Evolutionary conservation across 192 early-diverging fungal genomes (phyloP).

Genomic region (Jimgerdemannia lactiflua): DNA sequence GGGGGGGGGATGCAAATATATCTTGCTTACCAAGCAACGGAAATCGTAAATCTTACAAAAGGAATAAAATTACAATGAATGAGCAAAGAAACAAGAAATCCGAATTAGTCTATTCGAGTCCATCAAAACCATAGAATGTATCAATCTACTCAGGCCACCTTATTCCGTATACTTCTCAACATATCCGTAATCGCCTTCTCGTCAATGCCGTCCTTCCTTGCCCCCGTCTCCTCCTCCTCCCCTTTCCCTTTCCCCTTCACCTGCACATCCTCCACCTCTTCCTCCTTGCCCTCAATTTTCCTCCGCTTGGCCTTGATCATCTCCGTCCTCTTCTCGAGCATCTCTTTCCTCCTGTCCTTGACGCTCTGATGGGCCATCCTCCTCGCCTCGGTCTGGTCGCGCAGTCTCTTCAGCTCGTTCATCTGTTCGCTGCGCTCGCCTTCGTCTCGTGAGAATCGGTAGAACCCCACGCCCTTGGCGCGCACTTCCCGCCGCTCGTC

Average conservation of each 20-base stretch:
- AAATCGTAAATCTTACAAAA: no score
- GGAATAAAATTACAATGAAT: background rate
- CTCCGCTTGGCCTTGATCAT: constrained; percentile 13
- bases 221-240: background rate
- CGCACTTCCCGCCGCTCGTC: constrained; percentile 47
- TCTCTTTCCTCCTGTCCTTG: constrained; percentile 32
- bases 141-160: constrained; percentile 7
- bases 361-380: constrained; percentile 13
- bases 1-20: no score
- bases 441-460: constrained; percentile 65
- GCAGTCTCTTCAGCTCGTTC: constrained; percentile 51
- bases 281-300: constrained; percentile 10
- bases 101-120: background rate
- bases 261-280: background rate
- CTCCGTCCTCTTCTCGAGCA: constrained; percentile 35
- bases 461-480: constrained; percentile 67
- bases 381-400: constrained; percentile 45
- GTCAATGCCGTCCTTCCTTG: background rate
- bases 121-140: constrained; percentile 5
- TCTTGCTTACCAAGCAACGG: no score
- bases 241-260: constrained; percentile 1
- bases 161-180: background rate
- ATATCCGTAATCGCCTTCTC: constrained; percentile 2
- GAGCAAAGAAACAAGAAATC: no score
- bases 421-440: constrained; percentile 58